Base-by-base conservation (phyloP, 106 monocot species). In the Dendrobium catenatum region DNA sequence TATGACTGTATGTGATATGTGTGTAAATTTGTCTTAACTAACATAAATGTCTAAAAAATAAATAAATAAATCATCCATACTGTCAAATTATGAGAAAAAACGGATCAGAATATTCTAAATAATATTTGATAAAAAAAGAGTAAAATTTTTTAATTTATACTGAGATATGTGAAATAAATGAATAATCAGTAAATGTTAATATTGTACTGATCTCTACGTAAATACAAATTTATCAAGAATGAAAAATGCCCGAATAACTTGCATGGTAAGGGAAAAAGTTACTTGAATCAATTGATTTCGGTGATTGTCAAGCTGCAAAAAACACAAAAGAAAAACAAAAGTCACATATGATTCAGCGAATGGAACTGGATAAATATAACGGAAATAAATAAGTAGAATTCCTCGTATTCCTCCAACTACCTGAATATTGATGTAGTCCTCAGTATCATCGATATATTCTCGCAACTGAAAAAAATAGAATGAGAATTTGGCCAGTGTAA, bases 401-500 rank as follows among this genome's bases (percentile, higher is more conserved):
- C 8, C 51, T 51, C 27, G 9, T 44, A 66, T 66, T 27, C 10
- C 13, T 68, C 5, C 17, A 76, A 19, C 5, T 88, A 90, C 94
- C 88, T 94, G 94, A 84, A 94, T 91, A 79, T 94, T 94, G 55
- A 94, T 94, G 80, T 94, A 94, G 66, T 94, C 91, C 89, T 94
- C 94, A 6, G 94, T 94, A 80, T 94, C 94, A 87, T 91, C 94
- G 48, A 94, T 94, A 58, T 94, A 94, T 83, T 94, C 94, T 43
- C 94, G 89, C 20, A 91, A 78, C 91, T 94, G 89, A 20, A 84
- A 55, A n/a, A 74, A 20, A 74, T 20, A 20, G 43, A 42, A 74
- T 29, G 74, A 42, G n/a, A 43, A 74, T 3, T 72, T 74, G 43
- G 43, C 19, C 74, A 20, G 4, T 4, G 16, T 42, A 16, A 18